Evolutionary conservation across 805 yeast species (phyloP), one percentile per base, ranked within the genome.

Genomic region (Candida ipomoeae): DNA sequence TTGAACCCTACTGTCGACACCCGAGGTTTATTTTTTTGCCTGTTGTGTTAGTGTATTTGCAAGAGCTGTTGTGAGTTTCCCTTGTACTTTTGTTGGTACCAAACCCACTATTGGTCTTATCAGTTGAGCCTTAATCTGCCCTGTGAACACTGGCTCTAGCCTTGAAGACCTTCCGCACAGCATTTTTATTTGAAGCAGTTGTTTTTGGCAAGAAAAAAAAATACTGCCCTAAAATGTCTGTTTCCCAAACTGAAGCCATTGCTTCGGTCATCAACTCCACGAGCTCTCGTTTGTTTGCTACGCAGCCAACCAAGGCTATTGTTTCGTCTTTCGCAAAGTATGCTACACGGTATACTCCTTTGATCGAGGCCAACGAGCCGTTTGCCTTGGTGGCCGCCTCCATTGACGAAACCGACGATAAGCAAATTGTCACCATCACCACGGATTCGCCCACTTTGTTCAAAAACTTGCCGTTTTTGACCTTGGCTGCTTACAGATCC

Each of bases 391-490:
- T 81, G 10, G 69, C 71, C 44, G 73, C 70, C 35, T 62, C 62
- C 43, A 56, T 68, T 36, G 58, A 49, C 39, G 50, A 46, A 31
- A 40, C 46, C 1, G 62, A 56, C 1, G 52, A 53, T 2, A 50
- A 13, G 23, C 21, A n/a, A 15, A 20, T 21, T 15, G 44, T 36
- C n/a, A 67, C 87, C 3, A 73, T 87, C 21, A 69, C 79, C 46
- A 71, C 86, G 2, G 71, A 76, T 50, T 83, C 88, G 21, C 46
- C 62, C 3, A 73, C 83, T 6, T 63, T 89, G 15, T 71, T 87
- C 53, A 72, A 75, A 38, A 77, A 80, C 50, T 71, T 89, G 48
- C 89, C 95, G 14, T 75, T 75, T 48, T 71, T 89, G 43, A 69
- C 76, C 1, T 58, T 61, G n/a, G 34, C 60, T 13, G 53, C 57